These are phyloP conservation scores for Raddia distichophylla DNA, from an alignment of 176 grass and related monocot species.

Conservation along the genomic window DNA sequence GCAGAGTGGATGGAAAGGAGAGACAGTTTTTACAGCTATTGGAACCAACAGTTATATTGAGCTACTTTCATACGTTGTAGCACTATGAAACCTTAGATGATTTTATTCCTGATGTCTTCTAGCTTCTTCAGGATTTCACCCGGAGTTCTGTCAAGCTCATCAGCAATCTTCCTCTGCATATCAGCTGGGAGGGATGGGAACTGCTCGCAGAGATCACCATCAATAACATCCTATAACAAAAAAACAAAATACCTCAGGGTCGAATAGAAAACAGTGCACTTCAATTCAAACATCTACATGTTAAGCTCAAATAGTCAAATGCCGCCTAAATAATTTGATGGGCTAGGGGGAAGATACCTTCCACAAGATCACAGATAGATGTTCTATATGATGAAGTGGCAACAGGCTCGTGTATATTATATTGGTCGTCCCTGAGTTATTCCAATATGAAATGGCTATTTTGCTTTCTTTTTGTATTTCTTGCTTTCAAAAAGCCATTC, in stretches of 20 bases:
- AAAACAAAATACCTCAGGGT: constrained; percentile 21
- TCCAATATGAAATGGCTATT: not conserved
- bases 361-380: not conserved
- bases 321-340: constrained; percentile 9
- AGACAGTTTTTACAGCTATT: constrained; percentile 32
- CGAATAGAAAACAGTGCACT: not conserved
- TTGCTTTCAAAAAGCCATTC: not conserved
- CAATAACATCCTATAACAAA: constrained; percentile 88
- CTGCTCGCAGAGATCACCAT: constrained; percentile 97
- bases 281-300: constrained; percentile 24
- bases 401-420: not conserved
- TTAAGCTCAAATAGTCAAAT: constrained; percentile 27
- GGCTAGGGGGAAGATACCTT: not conserved
- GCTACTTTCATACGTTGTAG: not conserved
- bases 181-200: constrained; percentile 91
- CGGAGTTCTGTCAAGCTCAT: constrained; percentile 91
- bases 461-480: not conserved
- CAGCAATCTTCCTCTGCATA: constrained; percentile 96
- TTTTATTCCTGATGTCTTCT: constrained; percentile 99
- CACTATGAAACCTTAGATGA: constrained; percentile 48
- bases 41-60: constrained; percentile 6
- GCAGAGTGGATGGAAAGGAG: not conserved
- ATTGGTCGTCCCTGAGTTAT: not conserved
- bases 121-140: constrained; percentile 98
- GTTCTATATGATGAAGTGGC: not conserved